Conservation (phyloP, 2,329 filamentous ascomycete genomes). For the Calonectria multiphialidica region DNA sequence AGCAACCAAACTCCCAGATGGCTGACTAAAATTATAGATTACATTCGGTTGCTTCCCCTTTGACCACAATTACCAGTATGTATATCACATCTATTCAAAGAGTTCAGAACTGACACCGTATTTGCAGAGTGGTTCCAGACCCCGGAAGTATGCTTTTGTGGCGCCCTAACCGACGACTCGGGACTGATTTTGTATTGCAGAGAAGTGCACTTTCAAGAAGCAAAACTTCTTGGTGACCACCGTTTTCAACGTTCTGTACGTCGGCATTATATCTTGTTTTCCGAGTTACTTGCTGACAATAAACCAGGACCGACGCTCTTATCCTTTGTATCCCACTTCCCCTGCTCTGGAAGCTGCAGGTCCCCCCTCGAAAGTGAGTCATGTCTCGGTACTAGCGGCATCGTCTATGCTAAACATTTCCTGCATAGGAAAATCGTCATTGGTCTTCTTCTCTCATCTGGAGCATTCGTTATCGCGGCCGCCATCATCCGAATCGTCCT, state of each 20-base stretch:
- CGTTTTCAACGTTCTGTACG: slow-evolving; percentile 38
- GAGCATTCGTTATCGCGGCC: slow-evolving; percentile 43
- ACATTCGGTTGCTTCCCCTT: slow-evolving; percentile 38
- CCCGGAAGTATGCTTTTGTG: slow-evolving; percentile 22
- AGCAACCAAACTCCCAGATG: neutral
- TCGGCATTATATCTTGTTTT: neutral
- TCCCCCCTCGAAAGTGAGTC: slow-evolving; percentile 35
- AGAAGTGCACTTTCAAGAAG: slow-evolving; percentile 29
- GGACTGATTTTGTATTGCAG: neutral
- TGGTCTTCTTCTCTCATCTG: slow-evolving; percentile 41
- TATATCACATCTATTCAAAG: neutral
- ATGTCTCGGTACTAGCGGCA: neutral
- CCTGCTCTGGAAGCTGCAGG: slow-evolving; percentile 37
- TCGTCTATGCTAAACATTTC: neutral
- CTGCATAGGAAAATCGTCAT: slow-evolving; percentile 38
- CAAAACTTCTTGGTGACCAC: slow-evolving; percentile 38
- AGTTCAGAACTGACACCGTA: slow-evolving; percentile 4
- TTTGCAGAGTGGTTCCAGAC: slow-evolving; percentile 30
- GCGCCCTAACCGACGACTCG: neutral
- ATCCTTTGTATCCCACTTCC: slow-evolving; percentile 36
- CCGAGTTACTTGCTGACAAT: neutral
- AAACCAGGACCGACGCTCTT: slow-evolving; percentile 25
- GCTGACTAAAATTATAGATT: slow-evolving; percentile 18
- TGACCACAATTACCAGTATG: slow-evolving; percentile 40
- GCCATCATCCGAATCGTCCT: slow-evolving; percentile 40